Evolutionary conservation across 306 rosid species (phyloP), one percentile per base, ranked within the genome.

Genomic region (Dalbergia oliveri): DNA sequence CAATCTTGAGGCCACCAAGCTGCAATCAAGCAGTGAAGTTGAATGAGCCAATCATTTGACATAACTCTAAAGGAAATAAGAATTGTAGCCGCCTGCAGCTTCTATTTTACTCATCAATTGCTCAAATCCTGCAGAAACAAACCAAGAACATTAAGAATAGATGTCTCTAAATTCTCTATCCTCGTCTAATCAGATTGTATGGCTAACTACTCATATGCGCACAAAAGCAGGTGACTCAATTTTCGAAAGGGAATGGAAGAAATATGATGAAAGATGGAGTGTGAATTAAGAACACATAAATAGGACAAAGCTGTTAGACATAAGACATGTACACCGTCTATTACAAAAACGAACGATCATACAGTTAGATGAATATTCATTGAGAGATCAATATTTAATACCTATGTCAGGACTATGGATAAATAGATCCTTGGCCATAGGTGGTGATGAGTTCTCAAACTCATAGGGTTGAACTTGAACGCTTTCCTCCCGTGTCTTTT

Each of bases 391-490:
- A 69, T 80, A 80, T 47, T 47, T 3, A 47, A 47, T 54, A 54
- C 89, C 85, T 47, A 74, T 39, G 51, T 91, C 91, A 18, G 97
- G 83, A 79, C 87, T 82, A 49, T 84, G 91, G 69, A 87, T 69
- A 79, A 85, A 89, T 26, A 79, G 4, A 66, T 80, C 84, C 69
- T 72, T 75, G 9, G 73, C 50, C 54, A 86, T 84, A 3, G 76
- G 78, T 47, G 84, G 79, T 3, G 86, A 79, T 45, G 78, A 85
- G 79, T 80, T 78, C 44, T 85, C 85, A 67, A 56, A 31, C 31
- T 86, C 89, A 66, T 63, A 79, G 73, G 72, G 54, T 19, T 72
- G 78, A 75, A 75, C n/a, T 26, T 54, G 70, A 64, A 71, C 8
- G 72, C 34, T 66, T 54, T 89, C 90, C 0, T 84, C 78, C n/a